Conservation (phyloP, 495 filamentous ascomycete genomes). For the Cudoniella acicularis region DNA sequence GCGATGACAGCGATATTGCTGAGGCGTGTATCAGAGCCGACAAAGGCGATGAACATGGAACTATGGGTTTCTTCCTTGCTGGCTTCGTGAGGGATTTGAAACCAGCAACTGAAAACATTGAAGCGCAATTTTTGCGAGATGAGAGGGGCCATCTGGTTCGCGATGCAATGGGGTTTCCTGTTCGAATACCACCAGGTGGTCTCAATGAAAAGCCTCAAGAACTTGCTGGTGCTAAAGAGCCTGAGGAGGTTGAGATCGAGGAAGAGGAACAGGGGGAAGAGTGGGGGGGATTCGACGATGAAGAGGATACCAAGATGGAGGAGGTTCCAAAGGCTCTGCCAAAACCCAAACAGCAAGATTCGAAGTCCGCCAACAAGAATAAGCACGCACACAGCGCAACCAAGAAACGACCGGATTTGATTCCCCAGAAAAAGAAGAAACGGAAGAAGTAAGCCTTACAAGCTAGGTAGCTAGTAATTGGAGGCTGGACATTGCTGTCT, state of each 20-base stretch:
- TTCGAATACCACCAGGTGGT: neutral
- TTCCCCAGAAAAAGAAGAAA: conserved; percentile 15
- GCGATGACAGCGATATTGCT: conserved; percentile 45
- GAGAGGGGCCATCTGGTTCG: conserved; percentile 22
- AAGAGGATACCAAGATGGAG: conserved; percentile 13
- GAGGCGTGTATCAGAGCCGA: conserved; percentile 80
- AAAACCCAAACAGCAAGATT: neutral
- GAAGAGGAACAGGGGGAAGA: conserved; percentile 34
- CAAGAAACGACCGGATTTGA: conserved; percentile 8
- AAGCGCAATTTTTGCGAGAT: conserved; percentile 18
- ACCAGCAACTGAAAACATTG: neutral
- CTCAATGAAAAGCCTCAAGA: neutral
- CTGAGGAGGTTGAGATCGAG: neutral
- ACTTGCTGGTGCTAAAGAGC: neutral
- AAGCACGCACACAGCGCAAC: neutral
- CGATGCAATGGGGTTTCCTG: conserved; percentile 23
- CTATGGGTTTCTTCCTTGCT: conserved; percentile 50
- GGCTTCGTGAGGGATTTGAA: conserved; percentile 39
- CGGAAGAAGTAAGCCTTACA: conserved; percentile 5
- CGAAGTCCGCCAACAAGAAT: neutral
- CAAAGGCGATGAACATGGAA: conserved; percentile 73
- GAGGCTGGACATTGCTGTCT: too few species aligned
- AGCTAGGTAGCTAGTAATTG: too few species aligned
- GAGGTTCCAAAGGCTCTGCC: neutral
- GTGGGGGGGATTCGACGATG: conserved; percentile 48